phyloP scores from a whole-genome alignment of 1,284 basidiomycete species.

The Ustilago shanxiensis region DNA sequence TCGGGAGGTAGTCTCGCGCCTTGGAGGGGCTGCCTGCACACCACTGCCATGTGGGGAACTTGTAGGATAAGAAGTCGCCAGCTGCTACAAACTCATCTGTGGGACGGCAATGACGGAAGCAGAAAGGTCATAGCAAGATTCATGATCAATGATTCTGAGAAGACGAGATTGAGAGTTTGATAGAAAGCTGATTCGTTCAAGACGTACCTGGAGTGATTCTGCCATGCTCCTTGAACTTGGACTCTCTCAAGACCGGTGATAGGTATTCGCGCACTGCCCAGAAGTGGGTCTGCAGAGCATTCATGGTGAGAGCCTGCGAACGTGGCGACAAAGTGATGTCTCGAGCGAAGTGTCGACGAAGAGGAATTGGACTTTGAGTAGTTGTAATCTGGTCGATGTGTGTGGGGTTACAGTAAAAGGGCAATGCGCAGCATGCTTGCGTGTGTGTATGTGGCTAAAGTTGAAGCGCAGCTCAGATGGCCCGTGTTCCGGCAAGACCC shows the following conservation, averaged over 20 bases:
- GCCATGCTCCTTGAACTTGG: slow-evolving; percentile 99
- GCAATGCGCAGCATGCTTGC: neutral
- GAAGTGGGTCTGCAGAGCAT: slow-evolving; percentile 77
- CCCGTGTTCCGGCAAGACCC: slow-evolving; percentile 22
- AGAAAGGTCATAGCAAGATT: neutral
- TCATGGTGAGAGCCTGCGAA: slow-evolving; percentile 14
- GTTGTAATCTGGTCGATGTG: too few species aligned
- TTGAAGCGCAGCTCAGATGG: slow-evolving; percentile 8
- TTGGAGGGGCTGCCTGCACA: slow-evolving; percentile 77
- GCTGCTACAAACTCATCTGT: slow-evolving; percentile 68
- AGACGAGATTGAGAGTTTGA: too few species aligned
- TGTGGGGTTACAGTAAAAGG: neutral
- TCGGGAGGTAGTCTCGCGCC: slow-evolving; percentile 88
- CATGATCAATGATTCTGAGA: too few species aligned
- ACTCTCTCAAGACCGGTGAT: slow-evolving; percentile 94
- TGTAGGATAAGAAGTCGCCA: slow-evolving; percentile 67
- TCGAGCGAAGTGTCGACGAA: too few species aligned
- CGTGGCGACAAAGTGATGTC: neutral
- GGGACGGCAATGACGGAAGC: too few species aligned
- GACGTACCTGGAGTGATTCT: slow-evolving; percentile 89
- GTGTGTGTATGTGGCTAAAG: neutral
- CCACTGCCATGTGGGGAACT: slow-evolving; percentile 70
- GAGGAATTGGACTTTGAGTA: too few species aligned
- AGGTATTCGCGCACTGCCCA: slow-evolving; percentile 97
- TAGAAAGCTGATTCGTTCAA: neutral